These are phyloP conservation scores for Sugiyamaella neomexicana DNA, from an alignment of 1,139 yeast species.

Conservation along the genomic window DNA sequence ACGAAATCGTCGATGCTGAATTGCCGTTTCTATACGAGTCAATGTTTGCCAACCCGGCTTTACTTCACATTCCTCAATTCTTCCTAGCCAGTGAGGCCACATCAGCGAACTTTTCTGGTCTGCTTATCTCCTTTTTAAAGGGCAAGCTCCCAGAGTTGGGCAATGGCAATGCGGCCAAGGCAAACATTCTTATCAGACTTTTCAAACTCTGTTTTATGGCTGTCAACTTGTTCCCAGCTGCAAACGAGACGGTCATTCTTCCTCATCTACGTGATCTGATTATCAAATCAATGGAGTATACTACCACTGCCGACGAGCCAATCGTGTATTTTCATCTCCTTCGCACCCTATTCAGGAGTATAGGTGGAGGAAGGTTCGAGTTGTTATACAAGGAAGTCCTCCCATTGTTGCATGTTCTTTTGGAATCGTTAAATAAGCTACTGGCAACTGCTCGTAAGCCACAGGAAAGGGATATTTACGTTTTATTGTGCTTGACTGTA, in stretches of 20 bases:
- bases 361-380: slow-evolving; percentile 95
- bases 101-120: slow-evolving; percentile 89
- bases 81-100: slow-evolving; percentile 92
- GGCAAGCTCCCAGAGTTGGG: slow-evolving; percentile 78
- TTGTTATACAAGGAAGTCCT: slow-evolving; percentile 86
- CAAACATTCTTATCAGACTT: slow-evolving; percentile 77
- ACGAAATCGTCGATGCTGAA: slow-evolving; percentile 84
- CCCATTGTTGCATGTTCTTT: slow-evolving; percentile 81
- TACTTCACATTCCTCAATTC: slow-evolving; percentile 89
- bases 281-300: slow-evolving; percentile 71
- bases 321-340: slow-evolving; percentile 84
- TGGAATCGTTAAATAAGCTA: slow-evolving; percentile 82
- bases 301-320: slow-evolving; percentile 92
- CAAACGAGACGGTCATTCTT: slow-evolving; percentile 80
- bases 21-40: slow-evolving; percentile 75
- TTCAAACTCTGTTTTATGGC: slow-evolving; percentile 96
- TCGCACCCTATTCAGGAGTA: slow-evolving; percentile 86
- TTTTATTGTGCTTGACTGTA: slow-evolving; percentile 89
- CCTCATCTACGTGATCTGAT: slow-evolving; percentile 87
- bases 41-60: slow-evolving; percentile 80
- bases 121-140: slow-evolving; percentile 72
- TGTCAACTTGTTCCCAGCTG: slow-evolving; percentile 83
- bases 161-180: slow-evolving; percentile 70
- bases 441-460: slow-evolving; percentile 82
- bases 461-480: slow-evolving; percentile 89